Percentiles rank a stretch among this genome's conserved stretches.
phyloP scores from a whole-genome alignment of 345 rosid genomes.

The Noccaea bulbosa region DNA sequence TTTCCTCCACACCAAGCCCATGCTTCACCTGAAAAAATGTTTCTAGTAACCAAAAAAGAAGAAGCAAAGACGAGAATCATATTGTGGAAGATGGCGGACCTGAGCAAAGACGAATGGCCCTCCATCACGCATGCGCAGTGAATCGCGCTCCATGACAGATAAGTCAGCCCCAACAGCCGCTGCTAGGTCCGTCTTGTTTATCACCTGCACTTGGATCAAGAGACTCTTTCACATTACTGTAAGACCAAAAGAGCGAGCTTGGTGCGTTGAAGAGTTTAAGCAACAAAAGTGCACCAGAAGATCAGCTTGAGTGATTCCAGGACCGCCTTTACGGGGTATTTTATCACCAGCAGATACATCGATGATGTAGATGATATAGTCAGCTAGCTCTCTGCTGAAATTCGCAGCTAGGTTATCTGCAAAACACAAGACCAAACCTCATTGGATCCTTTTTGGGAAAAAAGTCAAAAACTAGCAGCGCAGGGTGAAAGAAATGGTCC shows the following conservation, averaged over 20 bases:
- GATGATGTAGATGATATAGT: constrained; percentile 89
- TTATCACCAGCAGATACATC: constrained; percentile 97
- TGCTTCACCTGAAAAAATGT: constrained; percentile 65
- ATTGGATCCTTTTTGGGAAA: too few relatives aligned
- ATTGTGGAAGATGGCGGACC: constrained; percentile 44
- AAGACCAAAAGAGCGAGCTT: neutral
- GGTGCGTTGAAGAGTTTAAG: neutral
- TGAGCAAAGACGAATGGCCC: constrained; percentile 96
- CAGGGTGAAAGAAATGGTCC: neutral
- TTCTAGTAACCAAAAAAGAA: constrained; percentile 3
- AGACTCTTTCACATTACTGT: constrained; percentile 2
- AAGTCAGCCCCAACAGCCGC: constrained; percentile 86
- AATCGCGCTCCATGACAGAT: constrained; percentile 85
- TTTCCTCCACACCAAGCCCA: constrained; percentile 74
- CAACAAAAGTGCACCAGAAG: constrained; percentile 51
- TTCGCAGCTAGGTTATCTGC: constrained; percentile 97
- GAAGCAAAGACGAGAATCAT: too few relatives aligned
- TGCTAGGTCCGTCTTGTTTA: constrained; percentile 96
- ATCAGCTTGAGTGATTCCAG: constrained; percentile 98
- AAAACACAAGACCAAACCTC: constrained; percentile 30
- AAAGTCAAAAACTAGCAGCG: neutral
- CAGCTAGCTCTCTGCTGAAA: constrained; percentile 95
- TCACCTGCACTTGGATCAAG: constrained; percentile 56
- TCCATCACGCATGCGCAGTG: constrained; percentile 94
- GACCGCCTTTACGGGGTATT: constrained; percentile 96